Conservation (phyloP, 2,329 filamentous ascomycete genomes). For the Claviceps cyperi region DNA sequence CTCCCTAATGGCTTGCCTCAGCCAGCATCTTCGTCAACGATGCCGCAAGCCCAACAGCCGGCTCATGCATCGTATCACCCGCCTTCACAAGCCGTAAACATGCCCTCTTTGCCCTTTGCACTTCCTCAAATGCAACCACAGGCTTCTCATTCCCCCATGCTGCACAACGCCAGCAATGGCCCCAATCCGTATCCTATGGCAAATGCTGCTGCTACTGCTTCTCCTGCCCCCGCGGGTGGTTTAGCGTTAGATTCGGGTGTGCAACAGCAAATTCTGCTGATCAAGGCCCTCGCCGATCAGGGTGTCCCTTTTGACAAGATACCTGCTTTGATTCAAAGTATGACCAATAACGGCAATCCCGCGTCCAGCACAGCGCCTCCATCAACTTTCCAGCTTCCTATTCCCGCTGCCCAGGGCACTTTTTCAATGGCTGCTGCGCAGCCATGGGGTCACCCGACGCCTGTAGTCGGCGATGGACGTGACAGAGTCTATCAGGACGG, state of each 20-base stretch:
- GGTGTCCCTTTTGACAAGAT: constrained; percentile 69
- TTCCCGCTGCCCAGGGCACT: constrained; percentile 27
- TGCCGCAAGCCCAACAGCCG: constrained; percentile 15
- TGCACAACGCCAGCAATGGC: constrained; percentile 11
- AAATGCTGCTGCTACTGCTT: constrained; percentile 19
- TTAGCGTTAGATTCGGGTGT: constrained; percentile 37
- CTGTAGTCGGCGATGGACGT: constrained; percentile 31
- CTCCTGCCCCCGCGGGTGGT: constrained; percentile 19
- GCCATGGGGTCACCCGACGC: constrained; percentile 17
- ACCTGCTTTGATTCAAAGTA: constrained; percentile 39
- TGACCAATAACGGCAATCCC: constrained; percentile 26
- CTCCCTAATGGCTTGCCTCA: constrained; percentile 18
- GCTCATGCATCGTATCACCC: constrained; percentile 24
- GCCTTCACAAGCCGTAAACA: constrained; percentile 45
- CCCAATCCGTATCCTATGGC: constrained; percentile 17
- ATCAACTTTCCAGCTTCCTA: constrained; percentile 23
- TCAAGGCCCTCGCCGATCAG: constrained; percentile 62
- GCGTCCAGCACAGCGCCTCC: constrained; percentile 20
- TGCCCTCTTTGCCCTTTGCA: constrained; percentile 30
- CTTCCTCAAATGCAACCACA: constrained; percentile 22
- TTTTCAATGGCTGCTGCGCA: constrained; percentile 22
- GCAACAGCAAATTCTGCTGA: constrained; percentile 57
- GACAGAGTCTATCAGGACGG: constrained; percentile 42
- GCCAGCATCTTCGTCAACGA: constrained; percentile 16
- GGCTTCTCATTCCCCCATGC: constrained; percentile 17